Percentiles rank a stretch among this genome's conserved stretches.
phyloP scores from a whole-genome alignment of 1,284 basidiomycete genomes.

The Ustilago sp. region DNA sequence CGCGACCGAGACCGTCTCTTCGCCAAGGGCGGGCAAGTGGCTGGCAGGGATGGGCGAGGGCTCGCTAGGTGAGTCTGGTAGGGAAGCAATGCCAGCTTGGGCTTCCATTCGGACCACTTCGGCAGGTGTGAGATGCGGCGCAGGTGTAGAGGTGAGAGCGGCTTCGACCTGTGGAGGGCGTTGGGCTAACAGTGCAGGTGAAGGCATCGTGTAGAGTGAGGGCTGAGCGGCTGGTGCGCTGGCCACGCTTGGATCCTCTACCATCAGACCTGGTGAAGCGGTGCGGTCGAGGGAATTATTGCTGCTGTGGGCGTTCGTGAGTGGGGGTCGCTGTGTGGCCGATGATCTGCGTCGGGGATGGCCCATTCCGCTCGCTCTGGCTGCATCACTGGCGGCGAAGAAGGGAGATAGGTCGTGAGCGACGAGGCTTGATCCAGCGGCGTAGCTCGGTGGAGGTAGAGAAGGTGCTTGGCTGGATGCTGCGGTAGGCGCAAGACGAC shows the following conservation, averaged over 20 bases:
- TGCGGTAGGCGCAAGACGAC: not conserved
- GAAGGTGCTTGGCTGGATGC: constrained; percentile 8
- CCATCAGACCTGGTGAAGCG: constrained; percentile 42
- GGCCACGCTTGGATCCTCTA: constrained; percentile 32
- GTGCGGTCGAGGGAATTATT: constrained; percentile 35
- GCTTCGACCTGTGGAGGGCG: constrained; percentile 12
- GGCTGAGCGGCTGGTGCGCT: constrained; percentile 32
- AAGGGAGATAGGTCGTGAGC: constrained; percentile 25
- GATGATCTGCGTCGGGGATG: constrained; percentile 33
- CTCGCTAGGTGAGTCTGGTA: constrained; percentile 54
- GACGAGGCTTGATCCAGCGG: not conserved
- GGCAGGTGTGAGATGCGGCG: constrained; percentile 52
- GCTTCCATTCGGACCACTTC: constrained; percentile 60
- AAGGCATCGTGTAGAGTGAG: constrained; percentile 30
- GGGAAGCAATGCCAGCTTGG: constrained; percentile 57
- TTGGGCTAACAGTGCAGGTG: constrained; percentile 11
- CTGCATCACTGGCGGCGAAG: not conserved
- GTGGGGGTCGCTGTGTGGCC: constrained; percentile 24
- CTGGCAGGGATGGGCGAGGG: constrained; percentile 37
- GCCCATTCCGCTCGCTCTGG: not conserved
- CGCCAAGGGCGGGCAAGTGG: constrained; percentile 31
- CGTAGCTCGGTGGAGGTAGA: constrained; percentile 19
- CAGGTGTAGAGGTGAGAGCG: not conserved
- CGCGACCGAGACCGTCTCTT: not conserved
- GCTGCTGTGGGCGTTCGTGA: constrained; percentile 38